A percentile compares a stretch with the other conserved stretches of the same genome.
Conservation (phyloP, 148 eudicot species). For the Rhododendron ferrugineum region DNA sequence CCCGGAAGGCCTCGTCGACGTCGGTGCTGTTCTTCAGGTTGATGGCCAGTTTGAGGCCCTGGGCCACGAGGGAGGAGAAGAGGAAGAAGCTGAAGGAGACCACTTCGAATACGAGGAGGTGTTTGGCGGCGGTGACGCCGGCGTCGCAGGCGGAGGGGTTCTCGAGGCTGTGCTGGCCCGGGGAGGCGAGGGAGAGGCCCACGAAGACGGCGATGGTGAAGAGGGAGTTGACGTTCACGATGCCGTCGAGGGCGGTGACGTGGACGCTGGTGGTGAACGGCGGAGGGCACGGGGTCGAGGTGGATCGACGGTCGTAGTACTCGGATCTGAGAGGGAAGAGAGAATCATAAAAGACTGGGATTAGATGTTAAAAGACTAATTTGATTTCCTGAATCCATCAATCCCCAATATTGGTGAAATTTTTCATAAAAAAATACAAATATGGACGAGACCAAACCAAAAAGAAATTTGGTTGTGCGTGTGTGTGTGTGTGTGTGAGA, state of each 20-base stretch:
- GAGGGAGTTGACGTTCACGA: slow-evolving; percentile 78
- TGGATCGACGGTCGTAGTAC: background rate
- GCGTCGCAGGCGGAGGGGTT: slow-evolving; percentile 47
- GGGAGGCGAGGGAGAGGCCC: slow-evolving; percentile 68
- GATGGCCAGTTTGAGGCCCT: slow-evolving; percentile 67
- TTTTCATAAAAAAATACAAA: too few species aligned
- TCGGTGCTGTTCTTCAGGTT: slow-evolving; percentile 65
- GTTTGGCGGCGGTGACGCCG: slow-evolving; percentile 35
- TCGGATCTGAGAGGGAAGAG: background rate
- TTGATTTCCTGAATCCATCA: too few species aligned
- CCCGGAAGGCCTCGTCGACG: slow-evolving; percentile 53
- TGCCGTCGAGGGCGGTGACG: slow-evolving; percentile 79
- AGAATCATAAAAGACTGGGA: background rate
- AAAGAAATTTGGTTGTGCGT: background rate
- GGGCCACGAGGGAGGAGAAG: slow-evolving; percentile 75
- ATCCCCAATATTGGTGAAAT: too few species aligned
- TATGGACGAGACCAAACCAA: too few species aligned
- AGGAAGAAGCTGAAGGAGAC: slow-evolving; percentile 81
- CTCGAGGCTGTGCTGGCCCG: slow-evolving; percentile 54
- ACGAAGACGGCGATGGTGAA: slow-evolving; percentile 90
- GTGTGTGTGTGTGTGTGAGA: background rate
- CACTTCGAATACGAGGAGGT: slow-evolving; percentile 66
- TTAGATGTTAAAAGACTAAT: background rate
- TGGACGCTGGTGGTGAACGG: slow-evolving; percentile 62
- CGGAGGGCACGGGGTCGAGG: background rate